Base-by-base conservation (phyloP, 768 basidiomycete species). In the Lentinus tigrinus region DNA sequence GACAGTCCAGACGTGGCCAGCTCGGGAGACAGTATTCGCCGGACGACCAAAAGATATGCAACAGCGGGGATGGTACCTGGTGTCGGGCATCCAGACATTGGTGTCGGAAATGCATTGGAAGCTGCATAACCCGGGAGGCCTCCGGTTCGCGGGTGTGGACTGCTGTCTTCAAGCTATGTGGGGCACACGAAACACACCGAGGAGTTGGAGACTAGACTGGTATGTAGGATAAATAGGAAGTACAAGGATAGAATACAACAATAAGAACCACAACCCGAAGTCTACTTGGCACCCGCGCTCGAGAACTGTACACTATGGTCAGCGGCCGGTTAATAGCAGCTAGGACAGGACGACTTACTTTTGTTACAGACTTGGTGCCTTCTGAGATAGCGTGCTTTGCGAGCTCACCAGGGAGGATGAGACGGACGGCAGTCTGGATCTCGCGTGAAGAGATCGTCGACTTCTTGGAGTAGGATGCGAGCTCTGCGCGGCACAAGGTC, bases 391-490 rank as follows among this genome's bases (percentile, higher is more conserved):
- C 91, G 74, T 93, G 91, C 81, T 95, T 96, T 68, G 93, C 89
- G 53, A 96, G 86, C 76, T 95, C 94, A 72, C 93, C 94, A 66
- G 96, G 95, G 24, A 99, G 89, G 74, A 99, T 96, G 54, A 98
- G 85, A 63, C 96, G 91, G 52, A 98, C 97, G 43, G 95, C 85
- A 37, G 96, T 98, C 75, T 98, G 95, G 65, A 98, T 98, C 77
- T 98, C 95, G 63, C 95, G 93, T 50, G 95, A 97, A 39, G 96
- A 97, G 73, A 98, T 98, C 34, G 95, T 98, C 8, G 96, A 97
- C 77, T 96, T 96, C 81, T 97, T 96, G 64, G 95, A 97, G 81
- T 98, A 98, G 1, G 93, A 82, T 40, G 96, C 95, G 65, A 98
- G 89, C 80, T 96, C 94, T 93, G 65, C 3, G 9, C 11, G 3